phyloP scores from a whole-genome alignment of 148 eudicot species.

The Pharnaceum exiguum region DNA sequence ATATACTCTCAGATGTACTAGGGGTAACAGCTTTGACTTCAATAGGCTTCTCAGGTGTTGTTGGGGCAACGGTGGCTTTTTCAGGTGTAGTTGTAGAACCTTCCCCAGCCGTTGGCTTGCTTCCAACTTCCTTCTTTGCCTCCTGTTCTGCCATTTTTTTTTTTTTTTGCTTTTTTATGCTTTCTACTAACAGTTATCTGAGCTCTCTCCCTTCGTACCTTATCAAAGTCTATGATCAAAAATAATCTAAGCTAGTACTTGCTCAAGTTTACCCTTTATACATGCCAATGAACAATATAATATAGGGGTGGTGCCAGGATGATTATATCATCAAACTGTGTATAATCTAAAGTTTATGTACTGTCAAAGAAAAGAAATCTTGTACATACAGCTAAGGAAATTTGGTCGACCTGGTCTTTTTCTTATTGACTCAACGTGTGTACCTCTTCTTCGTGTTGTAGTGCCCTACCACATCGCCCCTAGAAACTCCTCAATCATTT shows the following conservation, averaged over 20 bases:
- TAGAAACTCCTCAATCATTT: too few species aligned
- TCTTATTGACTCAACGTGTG: not conserved
- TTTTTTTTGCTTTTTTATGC: not conserved
- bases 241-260: not conserved
- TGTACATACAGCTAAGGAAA: not conserved
- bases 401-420: not conserved
- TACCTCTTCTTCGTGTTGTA: not conserved
- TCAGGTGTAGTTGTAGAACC: slow-evolving; percentile 1
- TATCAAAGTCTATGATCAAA: too few species aligned
- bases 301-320: not conserved
- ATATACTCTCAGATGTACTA: too few species aligned
- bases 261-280: slow-evolving; percentile 13
- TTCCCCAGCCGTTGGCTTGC: not conserved
- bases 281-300: not conserved
- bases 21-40: too few species aligned
- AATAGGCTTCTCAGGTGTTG: not conserved
- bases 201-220: not conserved
- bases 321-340: not conserved
- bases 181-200: not conserved
- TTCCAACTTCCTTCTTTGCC: not conserved
- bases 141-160: slow-evolving; percentile 10
- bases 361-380: too few species aligned
- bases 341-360: too few species aligned
- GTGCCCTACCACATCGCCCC: slow-evolving; percentile 13
- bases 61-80: slow-evolving; percentile 3